phyloP scores from a whole-genome alignment of 1,284 basidiomycete species.

The Ustilago tritici region DNA sequence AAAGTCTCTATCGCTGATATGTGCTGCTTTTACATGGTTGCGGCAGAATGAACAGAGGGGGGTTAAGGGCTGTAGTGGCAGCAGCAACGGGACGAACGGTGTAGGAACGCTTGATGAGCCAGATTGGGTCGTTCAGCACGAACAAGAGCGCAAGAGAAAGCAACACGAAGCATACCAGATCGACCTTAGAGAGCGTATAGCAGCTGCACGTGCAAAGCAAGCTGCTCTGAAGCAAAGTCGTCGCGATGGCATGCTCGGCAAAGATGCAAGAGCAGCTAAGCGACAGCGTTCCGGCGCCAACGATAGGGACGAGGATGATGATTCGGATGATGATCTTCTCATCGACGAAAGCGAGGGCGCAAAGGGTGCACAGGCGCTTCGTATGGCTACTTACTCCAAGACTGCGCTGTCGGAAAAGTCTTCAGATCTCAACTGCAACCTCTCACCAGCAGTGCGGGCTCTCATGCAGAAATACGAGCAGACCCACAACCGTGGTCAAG shows the following conservation, averaged over 20 bases:
- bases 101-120: conserved; percentile 61
- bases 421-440: conserved; percentile 46
- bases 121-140: conserved; percentile 71
- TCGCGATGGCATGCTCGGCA: conserved; percentile 14
- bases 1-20: conserved; percentile 71
- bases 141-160: conserved; percentile 61
- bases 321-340: conserved; percentile 54
- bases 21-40: conserved; percentile 70
- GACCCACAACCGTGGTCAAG: conserved; percentile 41
- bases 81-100: conserved; percentile 18
- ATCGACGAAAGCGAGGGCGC: conserved; percentile 35
- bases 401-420: conserved; percentile 18
- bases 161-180: conserved; percentile 63
- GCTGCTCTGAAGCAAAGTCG: conserved; percentile 34
- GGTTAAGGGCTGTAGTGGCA: conserved; percentile 18
- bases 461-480: conserved; percentile 76
- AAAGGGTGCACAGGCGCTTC: conserved; percentile 18
- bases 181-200: conserved; percentile 67
- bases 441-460: conserved; percentile 82
- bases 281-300: conserved; percentile 16
- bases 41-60: conserved; percentile 57
- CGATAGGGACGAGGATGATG: conserved; percentile 9
- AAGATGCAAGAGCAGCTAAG: conserved; percentile 19
- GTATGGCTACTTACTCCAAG: conserved; percentile 36
- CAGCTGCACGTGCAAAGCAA: conserved; percentile 50